Percentiles rank a stretch among this genome's conserved stretches.
These are phyloP conservation scores for Fusarium buxicola DNA, from an alignment of 2,329 filamentous ascomycete genomes.

Conservation along the genomic window DNA sequence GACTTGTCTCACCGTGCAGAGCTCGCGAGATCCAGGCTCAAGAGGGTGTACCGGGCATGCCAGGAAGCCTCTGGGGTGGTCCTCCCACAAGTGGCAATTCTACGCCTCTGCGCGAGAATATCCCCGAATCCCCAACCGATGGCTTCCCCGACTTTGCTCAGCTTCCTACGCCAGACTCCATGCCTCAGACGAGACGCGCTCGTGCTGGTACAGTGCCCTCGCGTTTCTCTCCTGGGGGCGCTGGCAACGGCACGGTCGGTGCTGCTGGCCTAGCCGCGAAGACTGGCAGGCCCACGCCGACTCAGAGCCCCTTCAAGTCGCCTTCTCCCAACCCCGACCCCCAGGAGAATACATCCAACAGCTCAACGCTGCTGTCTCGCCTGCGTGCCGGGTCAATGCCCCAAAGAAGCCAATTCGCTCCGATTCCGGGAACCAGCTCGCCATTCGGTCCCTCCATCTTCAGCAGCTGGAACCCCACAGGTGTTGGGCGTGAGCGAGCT, in stretches of 20 bases:
- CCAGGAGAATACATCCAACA: slow-evolving; percentile 61
- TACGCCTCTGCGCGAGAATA: slow-evolving; percentile 94
- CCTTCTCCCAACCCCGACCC: slow-evolving; percentile 66
- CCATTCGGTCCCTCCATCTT: slow-evolving; percentile 94
- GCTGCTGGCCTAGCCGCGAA: slow-evolving; percentile 74
- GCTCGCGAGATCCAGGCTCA: slow-evolving; percentile 97
- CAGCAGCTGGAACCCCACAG: slow-evolving; percentile 80
- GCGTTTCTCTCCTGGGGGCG: slow-evolving; percentile 83
- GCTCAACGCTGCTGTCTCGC: slow-evolving; percentile 82
- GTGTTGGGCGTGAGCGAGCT: slow-evolving; percentile 79
- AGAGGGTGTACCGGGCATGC: slow-evolving; percentile 80
- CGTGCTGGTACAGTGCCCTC: slow-evolving; percentile 97
- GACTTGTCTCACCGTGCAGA: slow-evolving; percentile 59
- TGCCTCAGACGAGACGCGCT: slow-evolving; percentile 80
- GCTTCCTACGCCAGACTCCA: slow-evolving; percentile 72
- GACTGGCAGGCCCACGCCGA: slow-evolving; percentile 85
- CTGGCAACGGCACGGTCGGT: slow-evolving; percentile 68
- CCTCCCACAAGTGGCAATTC: slow-evolving; percentile 97
- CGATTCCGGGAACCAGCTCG: slow-evolving; percentile 64
- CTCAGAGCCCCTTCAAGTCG: slow-evolving; percentile 85
- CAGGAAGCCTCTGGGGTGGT: slow-evolving; percentile 86
- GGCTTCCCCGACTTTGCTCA: slow-evolving; percentile 92
- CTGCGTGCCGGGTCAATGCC: slow-evolving; percentile 95
- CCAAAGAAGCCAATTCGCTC: slow-evolving; percentile 79
- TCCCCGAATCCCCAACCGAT: slow-evolving; percentile 95